A percentile compares a stretch with the other conserved stretches of the same genome.
Evolutionary conservation across 148 eudicot genomes (phyloP).

Genomic region (Chenopodium quinoa): DNA sequence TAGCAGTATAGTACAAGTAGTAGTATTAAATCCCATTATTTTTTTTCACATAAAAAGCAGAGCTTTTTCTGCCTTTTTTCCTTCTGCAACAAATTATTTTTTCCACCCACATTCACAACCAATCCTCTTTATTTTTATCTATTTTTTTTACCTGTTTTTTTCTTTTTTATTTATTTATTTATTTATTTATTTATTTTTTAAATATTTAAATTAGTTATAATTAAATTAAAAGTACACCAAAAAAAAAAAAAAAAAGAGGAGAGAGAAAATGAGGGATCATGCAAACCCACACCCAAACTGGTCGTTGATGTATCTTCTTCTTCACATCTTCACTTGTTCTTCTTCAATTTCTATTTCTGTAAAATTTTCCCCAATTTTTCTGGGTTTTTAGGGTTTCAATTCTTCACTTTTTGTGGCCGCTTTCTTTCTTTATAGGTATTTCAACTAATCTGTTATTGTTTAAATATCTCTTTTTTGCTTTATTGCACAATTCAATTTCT

Average conservation of each 20-base stretch:
- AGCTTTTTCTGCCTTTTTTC: not conserved
- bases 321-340: conserved; percentile 16
- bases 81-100: not conserved
- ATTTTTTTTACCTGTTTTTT: not conserved
- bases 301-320: conserved; percentile 25
- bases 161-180: too few species aligned
- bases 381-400: conserved; percentile 3
- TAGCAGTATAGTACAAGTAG: too few species aligned
- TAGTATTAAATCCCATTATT: too few species aligned
- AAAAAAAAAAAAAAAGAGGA: conserved; percentile 3
- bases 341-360: not conserved
- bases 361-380: not conserved
- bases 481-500: conserved; percentile 9
- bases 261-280: conserved; percentile 36
- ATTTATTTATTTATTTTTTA: too few species aligned
- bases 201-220: too few species aligned
- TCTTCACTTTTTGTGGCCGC: conserved; percentile 4
- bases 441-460: not conserved
- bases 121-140: not conserved
- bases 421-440: conserved; percentile 16
- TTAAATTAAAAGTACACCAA: not conserved
- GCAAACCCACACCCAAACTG: conserved; percentile 34
- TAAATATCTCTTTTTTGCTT: not conserved
- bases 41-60: not conserved
- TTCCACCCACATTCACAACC: not conserved